These are phyloP conservation scores for Calophaca sinica DNA, from an alignment of 306 rosid genomes.

Conservation along the genomic window DNA sequence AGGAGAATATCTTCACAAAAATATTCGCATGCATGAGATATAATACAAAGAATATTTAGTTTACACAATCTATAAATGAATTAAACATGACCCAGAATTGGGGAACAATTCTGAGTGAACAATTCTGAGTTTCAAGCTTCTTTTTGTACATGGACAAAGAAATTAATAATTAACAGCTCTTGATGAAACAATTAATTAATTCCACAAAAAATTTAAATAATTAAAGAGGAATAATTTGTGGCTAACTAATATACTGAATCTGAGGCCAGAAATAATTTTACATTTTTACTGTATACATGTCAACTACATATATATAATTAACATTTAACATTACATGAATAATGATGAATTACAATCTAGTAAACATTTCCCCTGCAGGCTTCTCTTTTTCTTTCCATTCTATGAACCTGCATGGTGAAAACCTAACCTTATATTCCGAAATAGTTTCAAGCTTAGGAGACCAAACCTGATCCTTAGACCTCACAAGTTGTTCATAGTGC, in stretches of 20 bases:
- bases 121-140: slow-evolving; percentile 11
- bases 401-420: slow-evolving; percentile 74
- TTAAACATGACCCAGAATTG: no score
- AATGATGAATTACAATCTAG: not conserved
- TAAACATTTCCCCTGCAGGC: slow-evolving; percentile 3
- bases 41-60: no score
- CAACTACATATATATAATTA: slow-evolving; percentile 8
- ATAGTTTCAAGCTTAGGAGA: slow-evolving; percentile 94
- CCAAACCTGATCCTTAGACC: slow-evolving; percentile 78
- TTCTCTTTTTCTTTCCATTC: slow-evolving; percentile 71
- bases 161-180: not conserved
- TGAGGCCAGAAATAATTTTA: not conserved
- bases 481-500: slow-evolving; percentile 86
- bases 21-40: no score
- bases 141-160: not conserved
- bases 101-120: not conserved
- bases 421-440: slow-evolving; percentile 75
- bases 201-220: not conserved
- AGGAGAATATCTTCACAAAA: no score
- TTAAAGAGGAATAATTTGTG: not conserved
- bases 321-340: slow-evolving; percentile 5
- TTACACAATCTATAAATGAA: no score
- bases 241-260: no score
- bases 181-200: not conserved
- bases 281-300: not conserved